Conservation (phyloP, 345 rosid species). For the Dovyalis caffra region DNA sequence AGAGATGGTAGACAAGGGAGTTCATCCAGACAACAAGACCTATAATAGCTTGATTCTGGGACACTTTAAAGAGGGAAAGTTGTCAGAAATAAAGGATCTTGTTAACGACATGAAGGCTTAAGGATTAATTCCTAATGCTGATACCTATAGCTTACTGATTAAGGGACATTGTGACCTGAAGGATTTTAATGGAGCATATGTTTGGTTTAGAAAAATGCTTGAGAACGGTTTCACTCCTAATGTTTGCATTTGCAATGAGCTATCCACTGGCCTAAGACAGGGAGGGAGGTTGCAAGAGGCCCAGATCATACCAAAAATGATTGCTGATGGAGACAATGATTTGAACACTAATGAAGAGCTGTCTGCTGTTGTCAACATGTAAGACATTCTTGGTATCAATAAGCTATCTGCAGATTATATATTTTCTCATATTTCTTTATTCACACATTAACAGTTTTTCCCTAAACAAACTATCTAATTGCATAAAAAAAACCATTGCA, state of each 20-base stretch:
- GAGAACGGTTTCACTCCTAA: constrained; percentile 46
- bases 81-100: constrained; percentile 38
- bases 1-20: constrained; percentile 55
- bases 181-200: constrained; percentile 55
- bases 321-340: constrained; percentile 38
- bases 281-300: constrained; percentile 57
- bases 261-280: constrained; percentile 52
- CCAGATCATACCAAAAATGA: constrained; percentile 50
- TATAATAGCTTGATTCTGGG: constrained; percentile 69
- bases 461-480: no score
- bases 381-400: constrained; percentile 1
- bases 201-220: constrained; percentile 72
- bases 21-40: constrained; percentile 54
- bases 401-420: not conserved
- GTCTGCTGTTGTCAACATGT: constrained; percentile 15
- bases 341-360: constrained; percentile 14
- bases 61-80: constrained; percentile 45
- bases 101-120: constrained; percentile 54
- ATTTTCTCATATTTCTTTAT: not conserved
- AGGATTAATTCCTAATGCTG: constrained; percentile 54
- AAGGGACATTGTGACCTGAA: constrained; percentile 53
- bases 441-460: not conserved
- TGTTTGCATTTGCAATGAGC: constrained; percentile 39
- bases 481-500: no score
- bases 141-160: constrained; percentile 62